Base-by-base conservation (phyloP, 2,329 filamentous ascomycete genomes). In the Geoglossum cookeanum region DNA sequence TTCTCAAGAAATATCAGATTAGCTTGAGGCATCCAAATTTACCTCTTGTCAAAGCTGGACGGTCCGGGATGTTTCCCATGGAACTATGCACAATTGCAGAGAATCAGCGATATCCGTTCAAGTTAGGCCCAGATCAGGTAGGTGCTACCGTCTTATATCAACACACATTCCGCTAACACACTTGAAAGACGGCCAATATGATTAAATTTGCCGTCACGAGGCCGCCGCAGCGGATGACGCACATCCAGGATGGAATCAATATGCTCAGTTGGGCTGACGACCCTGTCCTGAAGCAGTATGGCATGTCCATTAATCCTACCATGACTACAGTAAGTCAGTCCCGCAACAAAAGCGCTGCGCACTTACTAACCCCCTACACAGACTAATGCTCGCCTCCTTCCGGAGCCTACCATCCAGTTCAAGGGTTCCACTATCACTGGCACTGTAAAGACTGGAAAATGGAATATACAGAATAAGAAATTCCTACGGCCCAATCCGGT, bases 181-280 rank as follows among this genome's bases (percentile, higher is more conserved):
- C 33, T 54, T 32, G 66, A 8, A 57, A 58, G 71, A 96, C 91
- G 0, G 73, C 83, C 0, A 71, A 77, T 4, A 98, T 98, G 92
- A 96, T 98, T 72, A 91, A 85, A 68, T 88, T 91, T 64, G 90
- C 91, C 0, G 91, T 95, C 3, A 87, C 85, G 4, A 78, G 83
- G 0, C 92, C 92, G 0, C 67, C 68, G 0, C 67, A 81, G 33
- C 85, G 92, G n/a, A 78, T 80, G 62, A 63, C 67, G 0, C 79
- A 85, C 22, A 89, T 97, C 62, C 71, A 81, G 54, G 67, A 77
- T 3, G 85, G 85, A 15, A 78, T 95, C 7, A 65, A 71, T 0
- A 77, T 84, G 61, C 74, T 91, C 0, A 72, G 80, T 8, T 92
- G 87, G 80, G 62, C 64, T 0, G 65, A 75, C 0, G 92, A 98